Evolutionary conservation across 2,329 filamentous ascomycete species (phyloP).

Genomic region (Plenodomus tracheiphilus): DNA sequence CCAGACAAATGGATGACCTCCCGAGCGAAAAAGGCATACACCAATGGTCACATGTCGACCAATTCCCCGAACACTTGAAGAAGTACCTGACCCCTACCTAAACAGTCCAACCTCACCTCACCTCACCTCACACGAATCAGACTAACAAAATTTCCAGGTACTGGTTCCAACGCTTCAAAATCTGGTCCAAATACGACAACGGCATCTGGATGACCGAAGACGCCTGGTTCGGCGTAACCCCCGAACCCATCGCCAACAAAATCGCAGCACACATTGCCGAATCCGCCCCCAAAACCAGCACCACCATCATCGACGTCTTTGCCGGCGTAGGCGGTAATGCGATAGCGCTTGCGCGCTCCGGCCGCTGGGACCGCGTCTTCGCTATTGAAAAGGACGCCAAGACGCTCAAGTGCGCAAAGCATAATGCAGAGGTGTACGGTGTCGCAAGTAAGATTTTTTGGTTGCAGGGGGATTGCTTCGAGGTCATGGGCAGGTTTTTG

Average conservation of each 20-base stretch:
- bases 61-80: slow-evolving; percentile 81
- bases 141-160: slow-evolving; percentile 61
- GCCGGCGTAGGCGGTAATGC: slow-evolving; percentile 90
- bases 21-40: slow-evolving; percentile 50
- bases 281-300: slow-evolving; percentile 58
- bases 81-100: no score
- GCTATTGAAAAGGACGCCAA: slow-evolving; percentile 83
- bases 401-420: slow-evolving; percentile 84
- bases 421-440: slow-evolving; percentile 86
- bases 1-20: slow-evolving; percentile 17
- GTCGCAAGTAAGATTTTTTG: slow-evolving; percentile 79
- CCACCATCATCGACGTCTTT: slow-evolving; percentile 82
- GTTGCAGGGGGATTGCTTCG: slow-evolving; percentile 85
- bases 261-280: slow-evolving; percentile 73
- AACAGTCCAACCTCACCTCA: background rate
- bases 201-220: slow-evolving; percentile 90
- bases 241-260: slow-evolving; percentile 72
- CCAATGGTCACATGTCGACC: slow-evolving; percentile 70
- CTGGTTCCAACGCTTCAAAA: slow-evolving; percentile 83
- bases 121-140: background rate
- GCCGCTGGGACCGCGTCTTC: slow-evolving; percentile 80
- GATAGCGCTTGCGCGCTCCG: slow-evolving; percentile 87
- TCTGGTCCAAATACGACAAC: slow-evolving; percentile 86
- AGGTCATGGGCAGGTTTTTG: slow-evolving; percentile 62
- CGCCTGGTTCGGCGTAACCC: slow-evolving; percentile 96